Percentiles rank a stretch among this genome's conserved stretches.
Conservation (phyloP, 139 green algal species). For the Volvox africanus region DNA sequence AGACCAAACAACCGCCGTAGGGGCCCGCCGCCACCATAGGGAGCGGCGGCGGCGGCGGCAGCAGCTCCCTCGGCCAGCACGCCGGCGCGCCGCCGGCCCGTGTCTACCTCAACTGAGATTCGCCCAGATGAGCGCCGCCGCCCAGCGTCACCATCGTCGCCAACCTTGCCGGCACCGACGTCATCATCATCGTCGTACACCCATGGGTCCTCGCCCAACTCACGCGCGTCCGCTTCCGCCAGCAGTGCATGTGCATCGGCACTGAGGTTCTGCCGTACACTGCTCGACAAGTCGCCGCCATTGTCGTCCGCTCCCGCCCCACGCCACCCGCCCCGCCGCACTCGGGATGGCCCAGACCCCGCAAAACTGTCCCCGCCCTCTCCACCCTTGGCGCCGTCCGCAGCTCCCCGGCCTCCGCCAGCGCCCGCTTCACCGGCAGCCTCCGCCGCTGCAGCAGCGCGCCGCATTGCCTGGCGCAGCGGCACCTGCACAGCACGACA, state of each 20-base stretch:
- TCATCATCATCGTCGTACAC: slow-evolving; percentile 30
- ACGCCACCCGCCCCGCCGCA: slow-evolving; percentile 7
- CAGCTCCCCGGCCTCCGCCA: background rate
- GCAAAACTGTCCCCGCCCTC: background rate
- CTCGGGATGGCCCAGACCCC: background rate
- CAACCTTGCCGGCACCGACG: background rate
- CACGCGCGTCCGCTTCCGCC: background rate
- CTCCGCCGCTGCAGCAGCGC: background rate
- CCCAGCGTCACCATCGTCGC: background rate
- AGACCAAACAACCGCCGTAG: slow-evolving; percentile 3
- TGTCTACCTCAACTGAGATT: too few relatives aligned
- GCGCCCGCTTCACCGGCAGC: background rate
- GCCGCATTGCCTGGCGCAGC: background rate
- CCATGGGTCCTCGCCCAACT: background rate
- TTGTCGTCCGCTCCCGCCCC: background rate
- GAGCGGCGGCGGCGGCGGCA: background rate
- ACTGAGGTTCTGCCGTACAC: slow-evolving; percentile 15
- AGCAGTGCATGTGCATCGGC: background rate
- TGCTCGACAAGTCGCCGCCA: background rate
- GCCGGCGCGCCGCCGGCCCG: too few relatives aligned
- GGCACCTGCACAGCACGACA: slow-evolving; percentile 7
- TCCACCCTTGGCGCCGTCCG: background rate
- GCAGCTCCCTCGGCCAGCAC: background rate
- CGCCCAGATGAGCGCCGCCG: too few relatives aligned
- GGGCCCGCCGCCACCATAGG: background rate